phyloP scores from a whole-genome alignment of 2,329 filamentous ascomycete species.

The Verticillium dahliae region DNA sequence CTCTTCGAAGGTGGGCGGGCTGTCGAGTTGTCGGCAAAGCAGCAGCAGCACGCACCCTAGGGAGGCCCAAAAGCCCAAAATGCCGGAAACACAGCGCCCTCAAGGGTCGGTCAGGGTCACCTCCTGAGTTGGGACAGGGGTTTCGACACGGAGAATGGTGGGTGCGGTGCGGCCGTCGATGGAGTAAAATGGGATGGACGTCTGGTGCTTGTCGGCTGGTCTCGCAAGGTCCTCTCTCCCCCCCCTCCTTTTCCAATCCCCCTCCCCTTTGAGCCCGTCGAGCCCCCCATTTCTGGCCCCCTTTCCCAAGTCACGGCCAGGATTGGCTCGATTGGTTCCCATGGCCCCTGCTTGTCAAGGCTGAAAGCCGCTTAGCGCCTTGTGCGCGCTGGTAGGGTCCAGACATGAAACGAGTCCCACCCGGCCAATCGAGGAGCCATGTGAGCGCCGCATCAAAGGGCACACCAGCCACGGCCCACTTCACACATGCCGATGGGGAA shows the following conservation, averaged over 20 bases:
- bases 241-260: conserved; percentile 9
- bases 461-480: conserved; percentile 10
- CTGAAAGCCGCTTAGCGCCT: conserved; percentile 9
- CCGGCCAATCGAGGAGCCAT: conserved; percentile 1
- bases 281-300: conserved; percentile 1
- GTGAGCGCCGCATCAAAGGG: conserved; percentile 6
- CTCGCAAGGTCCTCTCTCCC: not conserved
- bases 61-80: not conserved
- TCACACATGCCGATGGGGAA: conserved; percentile 8
- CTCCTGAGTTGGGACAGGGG: not conserved
- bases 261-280: conserved; percentile 2
- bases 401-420: conserved; percentile 9
- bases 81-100: not conserved
- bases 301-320: conserved; percentile 1
- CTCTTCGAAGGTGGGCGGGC: conserved; percentile 15
- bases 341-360: conserved; percentile 7
- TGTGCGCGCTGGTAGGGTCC: conserved; percentile 1
- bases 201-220: not conserved
- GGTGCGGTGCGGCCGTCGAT: not conserved
- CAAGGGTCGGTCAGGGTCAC: not conserved
- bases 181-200: not conserved
- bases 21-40: not conserved
- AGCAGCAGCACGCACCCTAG: not conserved
- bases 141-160: not conserved
- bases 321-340: not conserved